Evolutionary conservation across 2,329 filamentous ascomycete genomes (phyloP).

Genomic region (Cadophora malorum): DNA sequence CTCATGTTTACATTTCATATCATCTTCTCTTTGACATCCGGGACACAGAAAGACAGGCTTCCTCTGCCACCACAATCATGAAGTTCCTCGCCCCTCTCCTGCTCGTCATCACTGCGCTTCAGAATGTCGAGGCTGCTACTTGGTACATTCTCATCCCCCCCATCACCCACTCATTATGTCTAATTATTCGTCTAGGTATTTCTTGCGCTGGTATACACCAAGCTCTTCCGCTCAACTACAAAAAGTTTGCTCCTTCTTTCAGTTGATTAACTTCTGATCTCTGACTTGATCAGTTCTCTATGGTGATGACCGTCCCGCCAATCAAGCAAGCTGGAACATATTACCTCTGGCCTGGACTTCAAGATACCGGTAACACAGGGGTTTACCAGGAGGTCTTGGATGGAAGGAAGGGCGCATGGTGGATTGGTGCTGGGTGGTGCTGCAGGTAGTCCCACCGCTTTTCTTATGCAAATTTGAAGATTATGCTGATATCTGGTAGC

Average conservation of each 20-base stretch:
- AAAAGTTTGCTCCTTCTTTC: conserved; percentile 14
- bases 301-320: conserved; percentile 31
- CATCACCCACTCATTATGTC: too few species aligned
- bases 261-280: not conserved
- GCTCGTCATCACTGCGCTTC: not conserved
- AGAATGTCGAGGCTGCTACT: conserved; percentile 13
- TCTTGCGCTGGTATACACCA: conserved; percentile 29
- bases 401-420: conserved; percentile 50
- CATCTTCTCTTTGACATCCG: not conserved
- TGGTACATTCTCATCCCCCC: not conserved
- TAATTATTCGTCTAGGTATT: conserved; percentile 18
- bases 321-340: conserved; percentile 45
- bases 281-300: conserved; percentile 28
- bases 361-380: conserved; percentile 49
- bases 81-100: not conserved
- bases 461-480: too few species aligned
- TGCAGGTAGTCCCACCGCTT: too few species aligned
- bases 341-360: conserved; percentile 52
- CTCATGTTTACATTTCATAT: not conserved
- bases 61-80: not conserved
- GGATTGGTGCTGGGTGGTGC: conserved; percentile 51
- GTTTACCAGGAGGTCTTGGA: conserved; percentile 53
- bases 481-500: too few species aligned
- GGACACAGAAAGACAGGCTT: not conserved
- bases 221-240: conserved; percentile 25